These are phyloP conservation scores for Batkoa obscura DNA, from an alignment of 371 early-diverging fungal genomes.

Conservation along the genomic window DNA sequence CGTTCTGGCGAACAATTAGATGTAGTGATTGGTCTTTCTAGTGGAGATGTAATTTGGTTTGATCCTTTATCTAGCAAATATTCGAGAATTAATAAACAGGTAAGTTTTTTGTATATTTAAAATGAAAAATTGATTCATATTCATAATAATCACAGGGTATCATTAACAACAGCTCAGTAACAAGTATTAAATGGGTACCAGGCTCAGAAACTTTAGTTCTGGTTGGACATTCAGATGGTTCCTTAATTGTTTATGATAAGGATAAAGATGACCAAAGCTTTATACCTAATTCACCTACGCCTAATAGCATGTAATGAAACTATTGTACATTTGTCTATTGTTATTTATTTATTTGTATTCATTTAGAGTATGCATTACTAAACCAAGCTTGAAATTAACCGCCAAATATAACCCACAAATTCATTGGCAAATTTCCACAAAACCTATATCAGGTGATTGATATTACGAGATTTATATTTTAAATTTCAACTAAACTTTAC, in stretches of 20 bases:
- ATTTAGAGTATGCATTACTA: constrained; percentile 26
- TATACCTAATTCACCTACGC: constrained; percentile 11
- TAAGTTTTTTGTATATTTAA: constrained; percentile 7
- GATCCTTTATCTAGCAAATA: constrained; percentile 63
- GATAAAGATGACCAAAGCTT: constrained; percentile 64
- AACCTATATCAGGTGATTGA: constrained; percentile 39
- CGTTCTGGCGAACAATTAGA: constrained; percentile 42
- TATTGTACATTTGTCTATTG: neutral
- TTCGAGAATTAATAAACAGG: constrained; percentile 44
- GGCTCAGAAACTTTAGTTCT: constrained; percentile 68
- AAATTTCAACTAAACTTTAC: neutral
- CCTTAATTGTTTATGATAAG: constrained; percentile 66
- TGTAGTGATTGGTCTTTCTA: constrained; percentile 59
- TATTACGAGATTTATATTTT: too few relatives aligned
- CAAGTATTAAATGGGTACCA: constrained; percentile 77
- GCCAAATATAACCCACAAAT: constrained; percentile 52
- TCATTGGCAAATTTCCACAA: constrained; percentile 45
- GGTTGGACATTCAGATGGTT: constrained; percentile 55
- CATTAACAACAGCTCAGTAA: constrained; percentile 43
- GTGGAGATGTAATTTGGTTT: constrained; percentile 76
- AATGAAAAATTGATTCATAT: neutral
- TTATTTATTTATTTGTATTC: neutral
- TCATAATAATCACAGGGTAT: constrained; percentile 21
- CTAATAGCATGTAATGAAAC: constrained; percentile 7
- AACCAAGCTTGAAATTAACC: constrained; percentile 20